Base-by-base conservation (phyloP, 2,329 filamentous ascomycete species). In the Verticillium zaregamsianum region DNA sequence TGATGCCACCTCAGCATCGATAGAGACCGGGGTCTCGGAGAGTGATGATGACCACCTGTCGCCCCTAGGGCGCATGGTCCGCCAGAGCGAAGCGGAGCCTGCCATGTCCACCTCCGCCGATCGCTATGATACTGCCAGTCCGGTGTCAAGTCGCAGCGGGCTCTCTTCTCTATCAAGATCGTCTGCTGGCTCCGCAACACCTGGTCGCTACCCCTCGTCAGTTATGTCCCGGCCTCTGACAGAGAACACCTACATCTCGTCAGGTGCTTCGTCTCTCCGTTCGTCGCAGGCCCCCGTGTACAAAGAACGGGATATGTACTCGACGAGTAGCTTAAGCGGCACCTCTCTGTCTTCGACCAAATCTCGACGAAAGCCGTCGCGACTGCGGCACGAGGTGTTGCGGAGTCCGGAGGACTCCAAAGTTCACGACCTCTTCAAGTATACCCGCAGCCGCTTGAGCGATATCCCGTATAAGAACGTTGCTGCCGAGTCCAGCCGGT, bases 341-440 rank as follows among this genome's bases (percentile, higher is more conserved):
- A 66, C 76, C 55, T 84, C 83, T 11, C 73, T 82, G 69, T 71
- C 82, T 35, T 83, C 84, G 40, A 80, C 80, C 17, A 75, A 75
- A 35, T 77, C 78, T 7, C 74, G 74, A 56, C 77, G 74, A 17
- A 75, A 79, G 55, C 76, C 75, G 68, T 97, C 93, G 17, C 85
- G 89, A 25, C 78, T 97, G 57, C 86, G 92, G 32, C 88, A 96
- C 67, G 92, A 97, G 71, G 83, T 96, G 2, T 80, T 92, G 1
- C 84, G 87, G 37, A 96, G 91, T 67, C 91, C 93, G 0, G 76
- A 67, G 8, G 61, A 23, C 56, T 61, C 52, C 1, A 82, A 84
- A 12, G 81, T 89, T 4, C 78, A 89, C 62, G 93, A 97, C 66
- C 79, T 98, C 1, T 97, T 98, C 77, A 92, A 93, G 35, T 94